phyloP scores from a whole-genome alignment of 495 filamentous ascomycete genomes.

The Hyaloscypha finlandica region DNA sequence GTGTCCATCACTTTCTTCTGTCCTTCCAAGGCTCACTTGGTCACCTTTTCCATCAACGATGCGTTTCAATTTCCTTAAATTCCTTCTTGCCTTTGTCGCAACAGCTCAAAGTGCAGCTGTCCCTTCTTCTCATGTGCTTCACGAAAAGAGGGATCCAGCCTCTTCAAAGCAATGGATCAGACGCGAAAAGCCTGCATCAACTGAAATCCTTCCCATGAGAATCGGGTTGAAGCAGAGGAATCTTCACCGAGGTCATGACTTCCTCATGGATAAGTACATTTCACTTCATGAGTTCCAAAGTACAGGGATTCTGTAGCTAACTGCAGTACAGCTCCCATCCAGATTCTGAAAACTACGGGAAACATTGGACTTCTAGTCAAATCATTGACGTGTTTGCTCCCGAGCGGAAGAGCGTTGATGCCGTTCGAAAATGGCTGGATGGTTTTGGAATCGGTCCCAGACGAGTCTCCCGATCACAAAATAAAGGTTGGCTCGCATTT shows the following conservation, averaged over 20 bases:
- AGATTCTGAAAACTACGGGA: slow-evolving; percentile 49
- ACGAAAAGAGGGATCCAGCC: slow-evolving; percentile 5
- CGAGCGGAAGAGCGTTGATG: slow-evolving; percentile 40
- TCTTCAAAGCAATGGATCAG: slow-evolving; percentile 18
- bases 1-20: neutral
- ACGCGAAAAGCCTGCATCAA: slow-evolving; percentile 14
- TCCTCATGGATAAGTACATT: slow-evolving; percentile 48
- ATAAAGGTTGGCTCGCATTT: slow-evolving; percentile 49
- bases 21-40: neutral
- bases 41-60: neutral
- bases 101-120: slow-evolving; percentile 8
- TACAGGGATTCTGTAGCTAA: neutral
- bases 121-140: slow-evolving; percentile 17
- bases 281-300: neutral
- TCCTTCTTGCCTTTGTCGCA: slow-evolving; percentile 6
- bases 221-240: slow-evolving; percentile 57
- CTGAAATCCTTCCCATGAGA: slow-evolving; percentile 48
- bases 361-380: slow-evolving; percentile 46
- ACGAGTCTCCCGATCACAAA: slow-evolving; percentile 50
- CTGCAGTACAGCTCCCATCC: slow-evolving; percentile 22
- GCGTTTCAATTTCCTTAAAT: slow-evolving; percentile 4
- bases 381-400: slow-evolving; percentile 50
- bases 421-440: slow-evolving; percentile 49
- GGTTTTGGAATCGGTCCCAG: slow-evolving; percentile 47
- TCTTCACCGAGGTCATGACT: slow-evolving; percentile 49